phyloP scores from a whole-genome alignment of 2,329 filamentous ascomycete species.

The Colletotrichum tanaceti region DNA sequence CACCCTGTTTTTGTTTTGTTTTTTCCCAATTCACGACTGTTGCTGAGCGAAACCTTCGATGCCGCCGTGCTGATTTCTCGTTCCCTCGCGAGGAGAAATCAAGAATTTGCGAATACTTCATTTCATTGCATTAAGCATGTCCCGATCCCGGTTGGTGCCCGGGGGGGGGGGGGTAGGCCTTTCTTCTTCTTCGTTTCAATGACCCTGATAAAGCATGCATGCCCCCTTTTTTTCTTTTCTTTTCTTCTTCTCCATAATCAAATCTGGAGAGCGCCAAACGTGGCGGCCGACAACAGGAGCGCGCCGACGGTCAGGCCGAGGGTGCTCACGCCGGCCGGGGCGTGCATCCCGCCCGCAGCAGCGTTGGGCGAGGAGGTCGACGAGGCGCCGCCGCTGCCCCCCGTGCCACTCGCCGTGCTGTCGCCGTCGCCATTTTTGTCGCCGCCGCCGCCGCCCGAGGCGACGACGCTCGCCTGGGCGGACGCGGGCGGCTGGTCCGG shows the following conservation, averaged over 20 bases:
- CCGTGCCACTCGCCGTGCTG: constrained; percentile 30
- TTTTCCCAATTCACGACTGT: too few relatives aligned
- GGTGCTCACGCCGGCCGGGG: constrained; percentile 45
- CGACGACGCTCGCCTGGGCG: constrained; percentile 49
- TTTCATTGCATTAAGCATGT: too few relatives aligned
- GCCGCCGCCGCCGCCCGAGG: constrained; percentile 37
- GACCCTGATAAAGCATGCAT: too few relatives aligned
- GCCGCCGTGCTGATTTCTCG: too few relatives aligned
- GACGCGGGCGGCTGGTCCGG: constrained; percentile 46
- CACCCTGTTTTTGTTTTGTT: too few relatives aligned
- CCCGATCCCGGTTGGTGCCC: too few relatives aligned
- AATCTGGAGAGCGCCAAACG: constrained; percentile 42
- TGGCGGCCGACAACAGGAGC: constrained; percentile 50
- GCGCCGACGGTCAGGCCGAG: constrained; percentile 51
- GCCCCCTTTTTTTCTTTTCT: not conserved
- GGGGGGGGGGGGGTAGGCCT: too few relatives aligned
- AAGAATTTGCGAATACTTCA: too few relatives aligned
- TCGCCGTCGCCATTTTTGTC: constrained; percentile 24
- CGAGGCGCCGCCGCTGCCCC: constrained; percentile 19
- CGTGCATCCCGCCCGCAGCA: not conserved
- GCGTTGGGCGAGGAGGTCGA: constrained; percentile 10
- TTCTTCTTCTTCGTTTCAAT: too few relatives aligned
- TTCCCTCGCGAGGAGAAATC: too few relatives aligned
- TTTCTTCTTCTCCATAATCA: too few relatives aligned
- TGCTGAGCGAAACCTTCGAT: too few relatives aligned